Evolutionary conservation across 2,329 filamentous ascomycete genomes (phyloP).

Genomic region (Volutella citrinella): DNA sequence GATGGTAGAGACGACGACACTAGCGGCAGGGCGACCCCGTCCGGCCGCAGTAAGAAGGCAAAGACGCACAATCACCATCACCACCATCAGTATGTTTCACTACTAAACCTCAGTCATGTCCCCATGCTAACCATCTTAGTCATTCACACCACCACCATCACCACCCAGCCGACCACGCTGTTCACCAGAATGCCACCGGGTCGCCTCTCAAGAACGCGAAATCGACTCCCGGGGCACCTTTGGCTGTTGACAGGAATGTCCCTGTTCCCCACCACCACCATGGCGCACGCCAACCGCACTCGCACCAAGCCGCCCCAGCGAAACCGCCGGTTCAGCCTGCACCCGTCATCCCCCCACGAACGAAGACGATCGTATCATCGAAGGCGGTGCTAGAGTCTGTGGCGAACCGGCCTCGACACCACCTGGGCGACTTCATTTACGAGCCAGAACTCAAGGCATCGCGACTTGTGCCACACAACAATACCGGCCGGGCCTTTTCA

Average conservation of each 20-base stretch:
- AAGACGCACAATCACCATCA: slow-evolving; percentile 68
- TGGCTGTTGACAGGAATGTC: slow-evolving; percentile 41
- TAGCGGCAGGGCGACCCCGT: slow-evolving; percentile 60
- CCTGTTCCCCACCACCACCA: slow-evolving; percentile 48
- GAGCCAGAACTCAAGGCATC: slow-evolving; percentile 60
- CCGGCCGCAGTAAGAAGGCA: slow-evolving; percentile 58
- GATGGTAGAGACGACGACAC: slow-evolving; percentile 65
- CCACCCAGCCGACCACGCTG: slow-evolving; percentile 45
- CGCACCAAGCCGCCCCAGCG: slow-evolving; percentile 18
- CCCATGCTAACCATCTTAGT: slow-evolving; percentile 27
- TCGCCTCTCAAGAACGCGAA: slow-evolving; percentile 51
- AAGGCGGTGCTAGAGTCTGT: slow-evolving; percentile 71
- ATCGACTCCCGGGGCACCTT: slow-evolving; percentile 33
- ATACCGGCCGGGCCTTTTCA: slow-evolving; percentile 41
- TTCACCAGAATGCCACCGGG: slow-evolving; percentile 39
- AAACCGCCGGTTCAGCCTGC: slow-evolving; percentile 22
- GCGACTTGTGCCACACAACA: slow-evolving; percentile 40
- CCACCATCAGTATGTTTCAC: slow-evolving; percentile 64
- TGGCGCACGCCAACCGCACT: slow-evolving; percentile 31
- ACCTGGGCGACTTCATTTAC: slow-evolving; percentile 84
- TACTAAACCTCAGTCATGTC: too few species aligned
- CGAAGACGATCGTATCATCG: slow-evolving; percentile 65
- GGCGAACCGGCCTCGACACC: slow-evolving; percentile 66
- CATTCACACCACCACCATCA: slow-evolving; percentile 62
- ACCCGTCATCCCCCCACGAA: slow-evolving; percentile 49